phyloP scores from a whole-genome alignment of 2,329 filamentous ascomycete genomes.

The Talaromyces verruculosus region DNA sequence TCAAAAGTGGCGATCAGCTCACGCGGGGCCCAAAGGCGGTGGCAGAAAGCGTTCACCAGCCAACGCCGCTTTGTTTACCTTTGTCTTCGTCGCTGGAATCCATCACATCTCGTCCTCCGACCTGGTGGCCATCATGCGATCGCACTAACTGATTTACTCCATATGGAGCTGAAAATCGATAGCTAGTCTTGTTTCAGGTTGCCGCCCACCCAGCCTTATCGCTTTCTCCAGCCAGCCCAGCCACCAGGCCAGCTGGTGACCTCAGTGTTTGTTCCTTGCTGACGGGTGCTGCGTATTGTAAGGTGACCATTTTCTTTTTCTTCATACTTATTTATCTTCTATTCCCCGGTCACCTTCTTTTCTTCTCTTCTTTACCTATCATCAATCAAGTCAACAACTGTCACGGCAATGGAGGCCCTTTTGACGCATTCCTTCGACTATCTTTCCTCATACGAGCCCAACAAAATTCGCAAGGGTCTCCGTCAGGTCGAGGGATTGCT shows the following conservation, averaged over 20 bases:
- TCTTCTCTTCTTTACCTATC: not conserved
- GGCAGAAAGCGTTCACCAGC: constrained; percentile 24
- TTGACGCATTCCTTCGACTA: constrained; percentile 94
- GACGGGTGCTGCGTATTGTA: not conserved
- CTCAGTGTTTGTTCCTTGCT: constrained; percentile 8
- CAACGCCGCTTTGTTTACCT: constrained; percentile 25
- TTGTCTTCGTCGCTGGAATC: constrained; percentile 6
- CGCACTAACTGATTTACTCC: not conserved
- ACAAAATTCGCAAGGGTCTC: constrained; percentile 89
- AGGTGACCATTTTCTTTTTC: not conserved
- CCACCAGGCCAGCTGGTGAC: constrained; percentile 1
- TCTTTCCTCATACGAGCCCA: constrained; percentile 84
- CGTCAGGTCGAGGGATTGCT: constrained; percentile 91
- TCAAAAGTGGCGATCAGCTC: not conserved
- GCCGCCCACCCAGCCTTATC: constrained; percentile 7
- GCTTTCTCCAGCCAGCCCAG: not conserved
- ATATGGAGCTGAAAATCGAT: constrained; percentile 6
- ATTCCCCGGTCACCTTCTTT: not conserved
- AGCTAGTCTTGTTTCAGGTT: not conserved
- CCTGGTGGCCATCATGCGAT: not conserved
- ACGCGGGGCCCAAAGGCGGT: constrained; percentile 21
- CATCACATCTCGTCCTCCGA: constrained; percentile 2
- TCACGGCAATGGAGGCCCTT: constrained; percentile 74
- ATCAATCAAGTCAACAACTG: not conserved
- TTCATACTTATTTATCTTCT: not conserved